These are phyloP conservation scores for Malus hybrid DNA, from an alignment of 331 rosid species.

Conservation along the genomic window DNA sequence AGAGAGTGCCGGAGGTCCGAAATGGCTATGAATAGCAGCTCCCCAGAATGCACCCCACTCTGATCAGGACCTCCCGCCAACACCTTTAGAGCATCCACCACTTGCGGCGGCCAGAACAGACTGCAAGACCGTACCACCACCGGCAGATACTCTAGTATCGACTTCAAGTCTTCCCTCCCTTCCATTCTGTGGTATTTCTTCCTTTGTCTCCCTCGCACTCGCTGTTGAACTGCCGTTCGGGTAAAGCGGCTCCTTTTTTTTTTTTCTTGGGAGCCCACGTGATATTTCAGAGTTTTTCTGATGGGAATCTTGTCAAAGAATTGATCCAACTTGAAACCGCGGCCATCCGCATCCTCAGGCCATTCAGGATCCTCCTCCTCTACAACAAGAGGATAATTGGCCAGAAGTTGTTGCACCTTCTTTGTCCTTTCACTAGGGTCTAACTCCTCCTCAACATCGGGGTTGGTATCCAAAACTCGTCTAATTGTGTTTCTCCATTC, in stretches of 20 bases:
- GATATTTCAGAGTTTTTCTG: neutral
- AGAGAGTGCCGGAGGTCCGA: conserved; percentile 50
- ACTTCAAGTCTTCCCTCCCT: conserved; percentile 52
- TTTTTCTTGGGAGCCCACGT: neutral
- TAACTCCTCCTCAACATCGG: conserved; percentile 41
- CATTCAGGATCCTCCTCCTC: conserved; percentile 95
- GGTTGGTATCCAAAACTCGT: conserved; percentile 43
- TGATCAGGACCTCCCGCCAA: conserved; percentile 46
- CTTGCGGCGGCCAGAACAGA: conserved; percentile 75
- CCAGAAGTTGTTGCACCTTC: conserved; percentile 61
- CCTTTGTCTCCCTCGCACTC: neutral
- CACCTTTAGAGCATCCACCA: conserved; percentile 43
- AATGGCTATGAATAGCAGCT: conserved; percentile 40
- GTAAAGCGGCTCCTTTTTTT: neutral
- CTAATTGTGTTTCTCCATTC: conserved; percentile 79
- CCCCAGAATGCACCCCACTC: conserved; percentile 53
- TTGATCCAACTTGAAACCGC: conserved; percentile 39
- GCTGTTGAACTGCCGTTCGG: neutral
- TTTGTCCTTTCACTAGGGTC: conserved; percentile 42
- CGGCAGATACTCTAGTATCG: conserved; percentile 60
- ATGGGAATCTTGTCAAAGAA: conserved; percentile 87
- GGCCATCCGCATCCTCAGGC: conserved; percentile 59
- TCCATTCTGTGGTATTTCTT: conserved; percentile 29
- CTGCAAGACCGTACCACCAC: conserved; percentile 37
- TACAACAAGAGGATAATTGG: conserved; percentile 67